Base-by-base conservation (phyloP, 805 yeast genomes). In the Yarrowia sp. region DNA sequence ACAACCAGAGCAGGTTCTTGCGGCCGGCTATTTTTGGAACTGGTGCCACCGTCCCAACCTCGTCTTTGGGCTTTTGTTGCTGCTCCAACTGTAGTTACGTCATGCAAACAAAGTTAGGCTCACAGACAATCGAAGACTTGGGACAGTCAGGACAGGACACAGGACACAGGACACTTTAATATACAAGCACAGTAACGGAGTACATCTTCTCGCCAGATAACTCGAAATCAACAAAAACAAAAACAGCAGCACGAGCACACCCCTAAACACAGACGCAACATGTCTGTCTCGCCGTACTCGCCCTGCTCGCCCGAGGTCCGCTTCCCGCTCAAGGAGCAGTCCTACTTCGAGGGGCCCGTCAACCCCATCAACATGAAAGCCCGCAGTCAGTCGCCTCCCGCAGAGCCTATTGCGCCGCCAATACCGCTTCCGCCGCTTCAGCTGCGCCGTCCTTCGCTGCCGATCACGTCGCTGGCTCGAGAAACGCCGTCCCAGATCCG, bases 221-320 rank as follows among this genome's bases (percentile, higher is more conserved):
- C n/a, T n/a, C n/a, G n/a, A n/a, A 14, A 32, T n/a, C 35, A 31
- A 16, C 6, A 8, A 14, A 13, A 10, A n/a, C 19, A 14, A 18
- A 16, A n/a, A 10, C 22, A 35, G 21, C 44, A 14, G 27, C n/a
- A 27, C 24, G 9, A 27, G 24, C 55, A 27, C 29, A 27, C 12
- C 29, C 10, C 29, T 18, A 32, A 16, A 16, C 36, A 32, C 36
- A 32, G 36, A 18, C 47, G 29, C 29, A 9, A 9, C 24, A 51
- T 51, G 58, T 51, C 58, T 33, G 58, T 51, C 16, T 51, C 58
- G 16, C 58, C 58, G 42, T 51, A 51, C 58, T 51, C 58, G 18
- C 58, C 58, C 42, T 51, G 58, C 42, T 51, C 58, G 58, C 58
- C 58, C 24, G 58, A 51, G 58, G 58, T 51, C 16, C 42, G 58